Evolutionary conservation across 139 green algal genomes (phyloP), one percentile per base, ranked within the genome.

Genomic region (Auxenochlorella pyrenoidosa): DNA sequence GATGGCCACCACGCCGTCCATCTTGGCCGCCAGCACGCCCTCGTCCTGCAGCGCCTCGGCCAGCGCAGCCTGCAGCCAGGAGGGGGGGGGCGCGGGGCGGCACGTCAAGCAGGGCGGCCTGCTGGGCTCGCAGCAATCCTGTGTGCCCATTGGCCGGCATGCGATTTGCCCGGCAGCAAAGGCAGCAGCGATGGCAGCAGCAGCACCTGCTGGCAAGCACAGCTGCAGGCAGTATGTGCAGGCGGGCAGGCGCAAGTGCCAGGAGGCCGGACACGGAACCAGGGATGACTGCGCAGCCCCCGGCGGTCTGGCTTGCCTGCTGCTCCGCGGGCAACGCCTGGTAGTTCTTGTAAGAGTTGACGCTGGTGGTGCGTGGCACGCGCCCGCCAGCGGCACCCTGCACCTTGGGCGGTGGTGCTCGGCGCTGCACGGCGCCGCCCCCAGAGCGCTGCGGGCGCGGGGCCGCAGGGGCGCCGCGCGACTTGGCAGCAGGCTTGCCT

Each of bases 1-100:
- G 60, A 91, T 91, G 12, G 83, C 70, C 41, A 91, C 89, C 84
- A 91, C 85, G 18, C 82, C 89, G 26, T 90, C 78, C 89, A 91
- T 90, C 65, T 91, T 91, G 54, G 68, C 54, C 26, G 83, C 79
- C 77, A 91, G 51, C 70, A 91, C 85, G 21, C 30, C 38, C 58
- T 88, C 84, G 60, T 89, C 78, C 28, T 82, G 75, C 84, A 88
- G 75, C 70, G 89, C 85, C 65, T 80, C 73, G 6, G 83, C 84
- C 78, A 91, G 79, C 71, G 63, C 47, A 47, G 87, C 72, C 70
- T 87, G 63, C 87, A 54, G n/a, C n/a, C n/a, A n/a, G n/a, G 47
- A 54, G 47, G 8, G 47, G 47, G 47, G 47, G 47, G 47, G 47
- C n/a, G n/a, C n/a, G n/a, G n/a, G n/a, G n/a, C n/a, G n/a, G n/a